phyloP scores from a whole-genome alignment of 2,329 filamentous ascomycete genomes.

The Colletotrichum phormii region DNA sequence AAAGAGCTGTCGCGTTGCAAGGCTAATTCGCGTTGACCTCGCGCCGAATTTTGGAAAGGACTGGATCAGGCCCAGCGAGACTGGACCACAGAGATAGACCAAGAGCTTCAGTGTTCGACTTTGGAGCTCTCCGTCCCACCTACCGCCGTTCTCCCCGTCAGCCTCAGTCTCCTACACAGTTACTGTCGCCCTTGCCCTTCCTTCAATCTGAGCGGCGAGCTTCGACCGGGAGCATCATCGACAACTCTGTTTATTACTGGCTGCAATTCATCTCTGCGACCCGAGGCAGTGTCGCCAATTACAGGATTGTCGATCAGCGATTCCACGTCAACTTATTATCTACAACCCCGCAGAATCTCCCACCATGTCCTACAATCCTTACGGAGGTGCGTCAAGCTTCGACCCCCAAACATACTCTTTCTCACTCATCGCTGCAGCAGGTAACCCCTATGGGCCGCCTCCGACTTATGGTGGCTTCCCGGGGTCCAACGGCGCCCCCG shows the following conservation, averaged over 20 bases:
- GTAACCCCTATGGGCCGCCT: constrained; percentile 77
- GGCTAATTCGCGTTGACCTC: constrained; percentile 31
- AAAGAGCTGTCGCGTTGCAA: constrained; percentile 34
- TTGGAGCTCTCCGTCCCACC: constrained; percentile 14
- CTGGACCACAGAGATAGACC: background rate
- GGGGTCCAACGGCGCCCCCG: constrained; percentile 68
- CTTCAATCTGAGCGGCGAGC: background rate
- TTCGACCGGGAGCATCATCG: background rate
- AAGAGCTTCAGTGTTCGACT: background rate
- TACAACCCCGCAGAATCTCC: background rate
- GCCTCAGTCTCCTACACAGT: background rate
- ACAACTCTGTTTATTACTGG: background rate
- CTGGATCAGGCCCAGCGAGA: background rate
- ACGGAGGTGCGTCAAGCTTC: constrained; percentile 58
- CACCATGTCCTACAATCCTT: constrained; percentile 71
- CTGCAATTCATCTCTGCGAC: background rate
- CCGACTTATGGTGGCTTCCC: constrained; percentile 80
- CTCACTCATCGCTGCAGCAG: constrained; percentile 40
- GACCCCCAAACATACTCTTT: background rate
- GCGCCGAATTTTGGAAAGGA: constrained; percentile 35
- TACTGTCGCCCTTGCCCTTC: background rate
- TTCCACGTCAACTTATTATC: background rate
- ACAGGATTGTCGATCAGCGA: background rate
- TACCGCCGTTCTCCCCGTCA: background rate
- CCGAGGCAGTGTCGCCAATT: background rate